Base-by-base conservation (phyloP, 768 basidiomycete genomes). In the Pulveroboletus sp. region DNA sequence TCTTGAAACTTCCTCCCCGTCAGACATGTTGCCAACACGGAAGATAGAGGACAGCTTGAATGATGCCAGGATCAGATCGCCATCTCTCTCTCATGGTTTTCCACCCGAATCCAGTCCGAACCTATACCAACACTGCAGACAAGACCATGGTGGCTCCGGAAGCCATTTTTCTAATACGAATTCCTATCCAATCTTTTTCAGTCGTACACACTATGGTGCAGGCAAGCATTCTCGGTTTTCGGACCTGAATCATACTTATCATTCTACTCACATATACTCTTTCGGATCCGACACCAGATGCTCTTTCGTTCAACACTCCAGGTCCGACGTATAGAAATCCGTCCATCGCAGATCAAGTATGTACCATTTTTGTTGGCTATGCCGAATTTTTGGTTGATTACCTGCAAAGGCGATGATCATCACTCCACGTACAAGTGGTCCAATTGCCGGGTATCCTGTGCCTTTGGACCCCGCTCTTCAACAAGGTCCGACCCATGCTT, bases 11-110 rank as follows among this genome's bases (percentile, higher is more conserved):
- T 57, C 6, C 1, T 4, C 9, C 39, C 12, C 26, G 2, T 23
- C 36, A 1, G 2, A 4, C 24, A 0, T 11, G 3, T 1, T 9
- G 9, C 1, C 2, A 0, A 9, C 36, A 11, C 6, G 24, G 20
- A 19, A 23, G 19, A 16, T 13, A 0, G 24, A 31, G 17, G 29
- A 31, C 17, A 9, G 4, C 19, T 4, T 10, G 5, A 30, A 36
- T 3, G 5, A 22, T 16, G 7, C 29, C 14, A 16, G 17, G 3
- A 10, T 16, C 13, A 2, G 19, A 12, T 32, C 13, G 11, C 11
- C 9, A 26, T 11, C 17, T 1, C 13, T 9, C 23, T 19, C 23
- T 6, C 2, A 8, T 2, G 16, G 3, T 9, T 32, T 16, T 16
- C 6, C 31, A 16, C n/a, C n/a, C n/a, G n/a, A n/a, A n/a, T n/a